A percentile compares a stretch with the other conserved stretches of the same genome.
Evolutionary conservation across 2,329 filamentous ascomycete genomes (phyloP).

Genomic region (Ophiosphaerella herpotricha): DNA sequence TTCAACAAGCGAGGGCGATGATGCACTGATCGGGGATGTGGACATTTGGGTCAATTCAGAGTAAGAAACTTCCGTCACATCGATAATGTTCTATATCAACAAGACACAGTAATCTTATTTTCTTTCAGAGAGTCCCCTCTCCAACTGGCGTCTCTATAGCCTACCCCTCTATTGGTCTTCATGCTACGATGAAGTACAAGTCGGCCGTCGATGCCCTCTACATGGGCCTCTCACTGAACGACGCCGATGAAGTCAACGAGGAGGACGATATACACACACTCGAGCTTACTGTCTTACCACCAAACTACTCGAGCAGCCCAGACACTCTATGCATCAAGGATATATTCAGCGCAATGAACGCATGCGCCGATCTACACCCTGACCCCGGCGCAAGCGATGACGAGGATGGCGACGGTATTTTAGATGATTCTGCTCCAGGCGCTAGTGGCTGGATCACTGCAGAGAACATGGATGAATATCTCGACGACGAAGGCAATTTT

Average conservation of each 20-base stretch:
- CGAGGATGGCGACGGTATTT: slow-evolving; percentile 57
- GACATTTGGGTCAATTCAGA: slow-evolving; percentile 55
- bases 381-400: slow-evolving; percentile 64
- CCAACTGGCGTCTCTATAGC: slow-evolving; percentile 69
- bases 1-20: slow-evolving; percentile 26
- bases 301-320: slow-evolving; percentile 27
- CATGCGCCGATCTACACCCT: slow-evolving; percentile 76
- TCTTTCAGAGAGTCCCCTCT: slow-evolving; percentile 63
- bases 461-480: slow-evolving; percentile 82
- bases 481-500: slow-evolving; percentile 48
- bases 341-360: slow-evolving; percentile 72
- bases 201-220: slow-evolving; percentile 39
- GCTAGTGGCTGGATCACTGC: slow-evolving; percentile 87
- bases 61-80: slow-evolving; percentile 28
- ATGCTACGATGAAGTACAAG: slow-evolving; percentile 69
- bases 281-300: slow-evolving; percentile 69
- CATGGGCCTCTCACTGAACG: slow-evolving; percentile 51
- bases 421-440: slow-evolving; percentile 66
- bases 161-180: slow-evolving; percentile 75
- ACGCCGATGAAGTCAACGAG: slow-evolving; percentile 59
- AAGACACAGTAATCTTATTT: slow-evolving; percentile 56
- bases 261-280: slow-evolving; percentile 68
- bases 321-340: slow-evolving; percentile 47
- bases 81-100: slow-evolving; percentile 1
- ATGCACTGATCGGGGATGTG: slow-evolving; percentile 44